Evolutionary conservation across 495 filamentous ascomycete species (phyloP).

Genomic region (Penicillium turbatum): DNA sequence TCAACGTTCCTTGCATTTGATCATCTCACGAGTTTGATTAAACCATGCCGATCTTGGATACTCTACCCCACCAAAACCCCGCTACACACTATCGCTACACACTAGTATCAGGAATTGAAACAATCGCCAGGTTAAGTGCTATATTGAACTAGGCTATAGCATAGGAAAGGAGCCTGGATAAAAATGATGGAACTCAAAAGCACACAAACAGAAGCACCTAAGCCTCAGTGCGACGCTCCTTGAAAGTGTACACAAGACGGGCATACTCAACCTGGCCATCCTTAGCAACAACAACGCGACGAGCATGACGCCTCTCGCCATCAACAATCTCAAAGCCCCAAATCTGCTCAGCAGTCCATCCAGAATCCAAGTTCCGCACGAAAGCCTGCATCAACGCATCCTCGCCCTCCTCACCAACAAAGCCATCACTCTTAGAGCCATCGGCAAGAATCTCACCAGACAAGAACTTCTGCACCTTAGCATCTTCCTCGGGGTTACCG

Average conservation of each 20-base stretch:
- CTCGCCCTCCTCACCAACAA: slow-evolving; percentile 40
- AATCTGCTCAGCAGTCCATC: slow-evolving; percentile 53
- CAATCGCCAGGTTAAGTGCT: not conserved
- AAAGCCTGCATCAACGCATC: slow-evolving; percentile 44
- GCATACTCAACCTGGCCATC: slow-evolving; percentile 55
- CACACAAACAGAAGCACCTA: not conserved
- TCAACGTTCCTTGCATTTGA: too few relatives aligned
- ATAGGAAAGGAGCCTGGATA: too few relatives aligned
- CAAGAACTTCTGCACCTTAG: slow-evolving; percentile 44
- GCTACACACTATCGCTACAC: not conserved
- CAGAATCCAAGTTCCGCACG: slow-evolving; percentile 37
- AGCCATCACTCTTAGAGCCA: slow-evolving; percentile 34
- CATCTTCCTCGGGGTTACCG: slow-evolving; percentile 36
- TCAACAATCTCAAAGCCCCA: slow-evolving; percentile 61
- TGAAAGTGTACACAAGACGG: slow-evolving; percentile 71
- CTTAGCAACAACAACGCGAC: slow-evolving; percentile 63
- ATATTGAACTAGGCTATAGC: not conserved
- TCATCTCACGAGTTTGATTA: not conserved
- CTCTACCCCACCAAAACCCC: not conserved
- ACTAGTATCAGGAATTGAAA: not conserved
- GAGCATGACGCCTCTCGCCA: slow-evolving; percentile 60
- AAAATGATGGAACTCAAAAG: not conserved
- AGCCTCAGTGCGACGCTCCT: slow-evolving; percentile 12
- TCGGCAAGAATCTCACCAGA: slow-evolving; percentile 38
- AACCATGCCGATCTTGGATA: not conserved